phyloP scores from a whole-genome alignment of 371 early-diverging fungal species.

The Mucor circinelloides region DNA sequence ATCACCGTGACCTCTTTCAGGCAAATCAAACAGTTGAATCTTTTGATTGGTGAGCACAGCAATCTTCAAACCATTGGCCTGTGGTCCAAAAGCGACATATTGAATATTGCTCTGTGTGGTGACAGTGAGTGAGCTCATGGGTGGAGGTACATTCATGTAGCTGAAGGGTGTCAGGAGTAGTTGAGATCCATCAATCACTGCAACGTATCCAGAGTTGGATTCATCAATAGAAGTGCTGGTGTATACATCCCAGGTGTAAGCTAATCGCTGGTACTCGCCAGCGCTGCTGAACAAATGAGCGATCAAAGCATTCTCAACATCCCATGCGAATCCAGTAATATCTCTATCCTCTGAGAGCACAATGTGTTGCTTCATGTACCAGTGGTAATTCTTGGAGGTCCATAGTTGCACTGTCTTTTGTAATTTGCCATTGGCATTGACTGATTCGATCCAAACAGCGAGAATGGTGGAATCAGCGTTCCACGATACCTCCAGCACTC shows the following conservation, averaged over 20 bases:
- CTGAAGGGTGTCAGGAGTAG: conserved; percentile 86
- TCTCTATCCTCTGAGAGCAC: conserved; percentile 35
- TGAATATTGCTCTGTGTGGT: conserved; percentile 49
- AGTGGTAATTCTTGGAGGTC: conserved; percentile 93
- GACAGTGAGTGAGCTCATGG: conserved; percentile 73
- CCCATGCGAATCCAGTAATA: conserved; percentile 67
- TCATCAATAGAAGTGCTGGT: conserved; percentile 55
- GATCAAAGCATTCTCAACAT: conserved; percentile 65
- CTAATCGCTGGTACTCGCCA: conserved; percentile 58
- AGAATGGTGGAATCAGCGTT: conserved; percentile 88
- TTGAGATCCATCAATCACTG: conserved; percentile 77
- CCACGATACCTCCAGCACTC: conserved; percentile 74
- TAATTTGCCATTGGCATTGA: conserved; percentile 20
- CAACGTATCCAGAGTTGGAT: conserved; percentile 67
- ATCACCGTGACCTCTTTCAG: conserved; percentile 36
- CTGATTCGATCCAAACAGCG: conserved; percentile 69
- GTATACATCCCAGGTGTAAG: conserved; percentile 62
- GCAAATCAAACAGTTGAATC: conserved; percentile 52
- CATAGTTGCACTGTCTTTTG: conserved; percentile 82
- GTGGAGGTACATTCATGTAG: conserved; percentile 91
- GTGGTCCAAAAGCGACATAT: conserved; percentile 67
- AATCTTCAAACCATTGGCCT: conserved; percentile 66
- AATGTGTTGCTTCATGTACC: conserved; percentile 91
- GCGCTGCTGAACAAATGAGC: conserved; percentile 60
- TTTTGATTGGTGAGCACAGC: conserved; percentile 63